Conservation (phyloP, 805 yeast genomes). For the Lipomyces spencermartinsiae region DNA sequence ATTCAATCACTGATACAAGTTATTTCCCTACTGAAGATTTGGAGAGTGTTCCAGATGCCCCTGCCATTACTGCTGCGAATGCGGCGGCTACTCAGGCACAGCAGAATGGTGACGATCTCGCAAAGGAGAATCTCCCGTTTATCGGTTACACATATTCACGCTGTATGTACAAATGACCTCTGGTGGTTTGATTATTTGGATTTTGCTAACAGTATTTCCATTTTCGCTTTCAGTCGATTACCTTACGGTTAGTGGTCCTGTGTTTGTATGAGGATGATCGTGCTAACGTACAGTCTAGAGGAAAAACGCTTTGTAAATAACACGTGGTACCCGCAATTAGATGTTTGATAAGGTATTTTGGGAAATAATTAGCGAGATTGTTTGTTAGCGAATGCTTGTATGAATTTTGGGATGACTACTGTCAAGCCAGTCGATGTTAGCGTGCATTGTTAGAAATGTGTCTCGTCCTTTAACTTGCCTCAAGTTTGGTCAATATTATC, state of each 20-base stretch:
- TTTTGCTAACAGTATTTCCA: neutral
- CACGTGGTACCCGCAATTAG: neutral
- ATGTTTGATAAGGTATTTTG: neutral
- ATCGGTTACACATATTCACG: conserved; percentile 96
- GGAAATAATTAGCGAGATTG: neutral
- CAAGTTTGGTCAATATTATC: neutral
- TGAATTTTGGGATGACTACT: neutral
- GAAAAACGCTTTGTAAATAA: conserved; percentile 20
- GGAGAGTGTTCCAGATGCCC: conserved; percentile 88
- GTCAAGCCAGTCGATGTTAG: conserved; percentile 11
- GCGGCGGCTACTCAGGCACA: conserved; percentile 25
- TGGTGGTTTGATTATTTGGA: neutral
- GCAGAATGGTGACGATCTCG: conserved; percentile 23
- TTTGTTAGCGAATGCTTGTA: neutral
- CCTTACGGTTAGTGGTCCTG: conserved; percentile 22
- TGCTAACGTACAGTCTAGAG: conserved; percentile 3
- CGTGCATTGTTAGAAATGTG: conserved; percentile 7
- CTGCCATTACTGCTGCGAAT: conserved; percentile 38
- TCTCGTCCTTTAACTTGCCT: neutral
- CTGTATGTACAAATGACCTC: conserved; percentile 61
- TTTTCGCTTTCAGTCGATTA: conserved; percentile 13
- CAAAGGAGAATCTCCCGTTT: conserved; percentile 84
- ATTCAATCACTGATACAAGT: conserved; percentile 92
- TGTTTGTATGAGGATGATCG: neutral
- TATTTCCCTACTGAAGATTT: conserved; percentile 98